A percentile compares a stretch with the other conserved stretches of the same genome.
These are phyloP conservation scores for Mollisia scopiformis DNA, from an alignment of 2,329 filamentous ascomycete species.

Conservation along the genomic window DNA sequence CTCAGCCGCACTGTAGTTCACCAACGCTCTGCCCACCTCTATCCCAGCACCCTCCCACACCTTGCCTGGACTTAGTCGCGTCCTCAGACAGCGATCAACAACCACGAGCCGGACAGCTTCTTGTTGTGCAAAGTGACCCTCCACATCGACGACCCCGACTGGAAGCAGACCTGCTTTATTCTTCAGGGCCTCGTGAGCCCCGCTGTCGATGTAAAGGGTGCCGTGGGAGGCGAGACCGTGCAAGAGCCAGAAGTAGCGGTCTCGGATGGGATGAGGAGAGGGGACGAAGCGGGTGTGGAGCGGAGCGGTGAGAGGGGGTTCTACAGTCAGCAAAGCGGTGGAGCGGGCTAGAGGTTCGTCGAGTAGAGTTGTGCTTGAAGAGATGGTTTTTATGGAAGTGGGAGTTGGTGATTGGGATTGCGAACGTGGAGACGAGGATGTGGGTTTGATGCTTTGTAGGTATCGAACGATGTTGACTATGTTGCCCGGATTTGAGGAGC, in stretches of 20 bases:
- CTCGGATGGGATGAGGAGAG: conserved; percentile 80
- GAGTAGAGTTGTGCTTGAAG: conserved; percentile 12
- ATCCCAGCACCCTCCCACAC: conserved; percentile 54
- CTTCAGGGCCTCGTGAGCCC: conserved; percentile 78
- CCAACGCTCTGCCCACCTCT: conserved; percentile 86
- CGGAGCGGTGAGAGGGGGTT: conserved; percentile 49
- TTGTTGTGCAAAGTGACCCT: conserved; percentile 86
- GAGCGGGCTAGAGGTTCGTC: conserved; percentile 39
- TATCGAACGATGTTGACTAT: conserved; percentile 85
- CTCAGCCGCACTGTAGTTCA: conserved; percentile 90
- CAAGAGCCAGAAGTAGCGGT: conserved; percentile 96
- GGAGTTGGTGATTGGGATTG: conserved; percentile 1
- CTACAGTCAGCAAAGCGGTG: conserved; percentile 46
- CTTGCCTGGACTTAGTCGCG: conserved; percentile 38
- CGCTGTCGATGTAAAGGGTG: conserved; percentile 89
- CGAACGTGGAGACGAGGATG: conserved; percentile 14
- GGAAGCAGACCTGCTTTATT: conserved; percentile 88
- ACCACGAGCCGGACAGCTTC: conserved; percentile 89
- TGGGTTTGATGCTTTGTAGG: conserved; percentile 62
- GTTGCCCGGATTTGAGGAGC: conserved; percentile 91
- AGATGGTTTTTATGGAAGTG: conserved; percentile 14
- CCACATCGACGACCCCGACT: conserved; percentile 87
- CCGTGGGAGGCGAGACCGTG: conserved; percentile 91
- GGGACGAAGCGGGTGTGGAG: conserved; percentile 94
- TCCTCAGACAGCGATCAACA: conserved; percentile 57